A percentile compares a stretch with the other conserved stretches of the same genome.
Conservation (phyloP, 176 grass and related monocot species). For the Raddia distichophylla region DNA sequence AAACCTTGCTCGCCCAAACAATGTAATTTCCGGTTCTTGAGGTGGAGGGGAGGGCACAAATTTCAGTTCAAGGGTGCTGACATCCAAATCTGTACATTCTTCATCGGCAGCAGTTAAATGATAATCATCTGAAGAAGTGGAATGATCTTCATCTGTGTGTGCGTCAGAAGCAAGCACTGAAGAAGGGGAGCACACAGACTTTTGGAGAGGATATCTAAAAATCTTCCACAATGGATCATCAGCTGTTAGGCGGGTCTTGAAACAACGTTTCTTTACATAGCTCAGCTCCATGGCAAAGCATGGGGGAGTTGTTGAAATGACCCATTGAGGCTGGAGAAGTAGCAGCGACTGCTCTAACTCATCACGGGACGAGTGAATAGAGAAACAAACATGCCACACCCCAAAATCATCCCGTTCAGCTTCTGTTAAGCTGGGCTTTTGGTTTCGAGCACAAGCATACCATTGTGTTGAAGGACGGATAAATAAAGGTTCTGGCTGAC, state of each 20-base stretch:
- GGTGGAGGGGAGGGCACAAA: constrained; percentile 44
- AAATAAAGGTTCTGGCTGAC: constrained; percentile 73
- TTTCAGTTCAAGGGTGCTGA: constrained; percentile 61
- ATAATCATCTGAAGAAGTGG: constrained; percentile 27
- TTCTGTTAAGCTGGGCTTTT: constrained; percentile 64
- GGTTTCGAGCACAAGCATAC: constrained; percentile 61
- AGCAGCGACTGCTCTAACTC: constrained; percentile 78
- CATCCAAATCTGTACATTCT: constrained; percentile 41
- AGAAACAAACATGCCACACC: constrained; percentile 87
- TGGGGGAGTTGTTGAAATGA: constrained; percentile 84
- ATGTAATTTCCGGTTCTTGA: constrained; percentile 58
- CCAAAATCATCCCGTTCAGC: constrained; percentile 70
- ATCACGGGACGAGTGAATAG: constrained; percentile 84
- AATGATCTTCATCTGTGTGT: constrained; percentile 23
- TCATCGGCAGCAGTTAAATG: constrained; percentile 10
- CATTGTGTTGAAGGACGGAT: constrained; percentile 83
- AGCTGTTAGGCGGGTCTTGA: constrained; percentile 63
- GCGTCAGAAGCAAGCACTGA: constrained; percentile 28
- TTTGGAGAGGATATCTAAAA: constrained; percentile 56
- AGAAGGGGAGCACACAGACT: constrained; percentile 35
- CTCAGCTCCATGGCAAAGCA: constrained; percentile 76
- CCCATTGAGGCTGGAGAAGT: constrained; percentile 85
- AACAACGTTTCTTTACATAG: constrained; percentile 88
- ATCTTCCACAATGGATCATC: constrained; percentile 81
- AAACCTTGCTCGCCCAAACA: constrained; percentile 93